Base-by-base conservation (phyloP, 2,329 filamentous ascomycete genomes). In the Calonectria honghensis region DNA sequence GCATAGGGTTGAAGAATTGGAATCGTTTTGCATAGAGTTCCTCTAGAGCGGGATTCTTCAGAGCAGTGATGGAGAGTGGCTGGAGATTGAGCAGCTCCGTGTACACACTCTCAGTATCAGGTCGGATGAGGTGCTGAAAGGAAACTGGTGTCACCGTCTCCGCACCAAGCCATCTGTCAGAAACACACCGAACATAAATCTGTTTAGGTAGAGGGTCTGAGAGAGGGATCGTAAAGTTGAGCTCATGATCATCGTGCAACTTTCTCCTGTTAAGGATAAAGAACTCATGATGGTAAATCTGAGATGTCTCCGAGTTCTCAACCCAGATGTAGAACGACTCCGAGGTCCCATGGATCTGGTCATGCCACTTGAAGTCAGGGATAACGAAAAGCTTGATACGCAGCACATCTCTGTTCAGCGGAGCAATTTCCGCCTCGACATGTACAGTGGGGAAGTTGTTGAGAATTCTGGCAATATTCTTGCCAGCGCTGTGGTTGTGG, bases 301-400 rank as follows among this genome's bases (percentile, higher is more conserved):
- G 96, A 0, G 95, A 96, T 0, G 96, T 98, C 80, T 98, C 97
- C 0, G 96, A 98, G 83, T 98, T 98, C 84, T 99, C 97, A 4
- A 99, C 96, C 97, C 97, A 99, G 73, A 99, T 94, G 91, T 97
- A 99, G 86, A 97, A 99, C 5, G 96, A 96, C 82, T 99, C 97
- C 0, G 96, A 98, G 3, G 93, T 95, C 24, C 97, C 97, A 82
- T 99, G 96, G 73, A 98, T 91, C 61, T 94, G 93, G 79, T 98
- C 96, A 79, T 98, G 98, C 97, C 97, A 99, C 48, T 89, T 89
- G 82, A 99, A 99, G 67, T 98, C 96, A 0, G 97, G 95, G 2
- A 93, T 95, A 24, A 99, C 90, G 79, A 90, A 95, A 0, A 99
- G 91, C 81, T 94, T 94, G 81, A 99, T 96, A n/a, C 96, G 92